Evolutionary conservation across 495 filamentous ascomycete species (phyloP), one percentile per base, ranked within the genome.

Genomic region (Xylaria flabelliformis): DNA sequence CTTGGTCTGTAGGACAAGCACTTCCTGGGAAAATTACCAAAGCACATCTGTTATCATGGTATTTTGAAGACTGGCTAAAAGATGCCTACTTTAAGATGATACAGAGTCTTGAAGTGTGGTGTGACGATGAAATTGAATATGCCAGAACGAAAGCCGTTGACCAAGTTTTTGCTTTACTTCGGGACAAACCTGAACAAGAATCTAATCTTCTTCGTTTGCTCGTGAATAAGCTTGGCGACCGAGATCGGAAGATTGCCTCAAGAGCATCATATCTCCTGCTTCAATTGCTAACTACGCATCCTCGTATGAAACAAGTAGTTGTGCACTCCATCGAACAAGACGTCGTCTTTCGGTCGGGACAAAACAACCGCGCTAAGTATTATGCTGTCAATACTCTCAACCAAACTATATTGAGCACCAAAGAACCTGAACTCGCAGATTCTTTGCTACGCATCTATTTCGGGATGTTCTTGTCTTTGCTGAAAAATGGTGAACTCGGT

Each of bases 141-240:
- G 92, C 97, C 19, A 88, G 95, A 69, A 91, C 90, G 24, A 90
- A 93, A 70, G 92, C 95, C 17, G 84, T 98, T 19, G 94, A 92
- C 63, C 95, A 95, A 66, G 91, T 97, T 41, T 97, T 88, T 76
- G 94, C 96, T 73, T 85, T 99, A 17, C 86, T 99, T 41, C 94
- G 92, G 79, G 94, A 96, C 80, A 99, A 98, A 81, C 96, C 96
- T 1, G 96, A 99, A 80, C 97, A 99, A 78, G 96, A 99, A 81
- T 91, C 94, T 44, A 99, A 99, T 78, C 85, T 99, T 53, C 85
- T 99, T 61, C 88, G 97, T 53, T 84, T 99, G 46, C 80, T 99
- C 64, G 93, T 98, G 51, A 98, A 99, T 83, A 98, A 98, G 80
- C 90, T 98, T 24, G 95, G 96, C 73, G 96, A 99, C 77, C 91